Evolutionary conservation across 2,329 filamentous ascomycete species (phyloP).

Genomic region (Lasiodiplodia citricola): DNA sequence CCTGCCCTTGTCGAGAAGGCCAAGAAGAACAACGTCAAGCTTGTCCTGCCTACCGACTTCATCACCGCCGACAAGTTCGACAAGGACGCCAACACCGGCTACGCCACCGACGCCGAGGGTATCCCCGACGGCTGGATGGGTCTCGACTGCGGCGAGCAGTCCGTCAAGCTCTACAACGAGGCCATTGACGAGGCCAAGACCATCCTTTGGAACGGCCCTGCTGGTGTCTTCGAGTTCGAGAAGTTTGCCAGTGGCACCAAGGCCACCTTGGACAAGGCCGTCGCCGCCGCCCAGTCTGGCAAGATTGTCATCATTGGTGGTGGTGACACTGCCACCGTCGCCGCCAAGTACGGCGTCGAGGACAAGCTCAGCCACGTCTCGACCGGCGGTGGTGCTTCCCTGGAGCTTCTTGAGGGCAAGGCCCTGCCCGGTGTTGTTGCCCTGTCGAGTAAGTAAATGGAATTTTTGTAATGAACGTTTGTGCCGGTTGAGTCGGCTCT

Average conservation of each 20-base stretch:
- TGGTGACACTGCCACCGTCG: constrained; percentile 96
- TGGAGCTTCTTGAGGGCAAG: constrained; percentile 98
- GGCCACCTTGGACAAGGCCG: constrained; percentile 85
- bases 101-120: constrained; percentile 83
- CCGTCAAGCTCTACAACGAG: constrained; percentile 83
- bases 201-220: constrained; percentile 98
- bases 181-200: constrained; percentile 89
- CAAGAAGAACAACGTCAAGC: constrained; percentile 93
- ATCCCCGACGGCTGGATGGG: constrained; percentile 99
- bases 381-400: constrained; percentile 91
- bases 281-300: constrained; percentile 77
- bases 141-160: constrained; percentile 91
- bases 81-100: constrained; percentile 79
- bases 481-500: constrained; percentile 14
- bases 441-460: constrained; percentile 73
- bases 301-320: constrained; percentile 99
- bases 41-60: constrained; percentile 94
- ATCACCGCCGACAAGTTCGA: constrained; percentile 95
- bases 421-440: constrained; percentile 91
- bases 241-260: constrained; percentile 93
- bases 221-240: constrained; percentile 97
- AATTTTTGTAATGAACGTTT: constrained; percentile 8
- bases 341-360: constrained; percentile 95
- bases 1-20: constrained; percentile 89
- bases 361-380: constrained; percentile 98